Evolutionary conservation across 1,139 yeast genomes (phyloP).

Genomic region (Petasospora rhodanensis): DNA sequence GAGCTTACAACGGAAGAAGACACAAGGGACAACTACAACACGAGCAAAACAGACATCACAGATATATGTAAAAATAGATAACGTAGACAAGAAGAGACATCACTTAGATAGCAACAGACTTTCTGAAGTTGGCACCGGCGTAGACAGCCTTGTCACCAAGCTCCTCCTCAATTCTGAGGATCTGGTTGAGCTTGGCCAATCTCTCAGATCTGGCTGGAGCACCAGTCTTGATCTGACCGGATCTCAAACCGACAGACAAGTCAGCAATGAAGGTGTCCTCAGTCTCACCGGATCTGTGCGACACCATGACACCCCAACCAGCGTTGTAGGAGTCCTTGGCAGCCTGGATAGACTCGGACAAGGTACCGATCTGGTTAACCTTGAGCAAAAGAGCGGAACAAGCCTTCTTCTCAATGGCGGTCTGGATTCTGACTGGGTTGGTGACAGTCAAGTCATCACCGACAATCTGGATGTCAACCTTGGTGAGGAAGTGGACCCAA

Average conservation of each 20-base stretch:
- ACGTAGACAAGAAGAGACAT: slow-evolving; percentile 1
- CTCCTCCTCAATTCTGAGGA: slow-evolving; percentile 95
- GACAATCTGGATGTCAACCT: slow-evolving; percentile 79
- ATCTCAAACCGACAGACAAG: slow-evolving; percentile 91
- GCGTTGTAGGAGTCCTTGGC: slow-evolving; percentile 87
- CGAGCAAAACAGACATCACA: no score
- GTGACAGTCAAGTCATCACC: slow-evolving; percentile 98
- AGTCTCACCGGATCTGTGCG: slow-evolving; percentile 98
- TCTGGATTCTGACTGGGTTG: slow-evolving; percentile 88
- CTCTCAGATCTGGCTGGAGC: slow-evolving; percentile 99
- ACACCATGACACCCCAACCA: slow-evolving; percentile 97
- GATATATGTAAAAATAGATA: not conserved
- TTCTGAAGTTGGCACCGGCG: slow-evolving; percentile 81
- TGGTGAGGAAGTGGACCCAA: slow-evolving; percentile 82
- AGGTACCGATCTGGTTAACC: slow-evolving; percentile 94
- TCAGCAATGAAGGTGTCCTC: slow-evolving; percentile 98
- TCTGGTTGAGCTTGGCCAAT: slow-evolving; percentile 95
- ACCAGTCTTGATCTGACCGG: slow-evolving; percentile 98
- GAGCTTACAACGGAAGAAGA: no score
- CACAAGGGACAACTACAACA: no score
- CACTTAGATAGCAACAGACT: slow-evolving; percentile 26
- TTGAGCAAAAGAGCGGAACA: slow-evolving; percentile 90
- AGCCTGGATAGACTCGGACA: slow-evolving; percentile 88
- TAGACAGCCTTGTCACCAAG: slow-evolving; percentile 92
- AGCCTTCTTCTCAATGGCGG: slow-evolving; percentile 92